Conservation (phyloP, 768 basidiomycete species). For the Boletus fagicola region DNA sequence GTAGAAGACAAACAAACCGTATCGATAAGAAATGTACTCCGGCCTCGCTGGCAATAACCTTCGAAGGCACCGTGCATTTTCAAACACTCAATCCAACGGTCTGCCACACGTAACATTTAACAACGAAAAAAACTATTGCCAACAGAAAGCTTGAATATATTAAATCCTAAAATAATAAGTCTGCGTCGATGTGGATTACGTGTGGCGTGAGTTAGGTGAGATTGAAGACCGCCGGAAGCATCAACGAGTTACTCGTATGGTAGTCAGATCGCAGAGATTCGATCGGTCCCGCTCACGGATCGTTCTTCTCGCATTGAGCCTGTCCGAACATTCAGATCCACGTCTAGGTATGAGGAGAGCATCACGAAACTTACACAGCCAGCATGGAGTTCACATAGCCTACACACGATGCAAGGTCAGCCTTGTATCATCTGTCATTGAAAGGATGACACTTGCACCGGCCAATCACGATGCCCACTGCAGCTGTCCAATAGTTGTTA, state of each 20-base stretch:
- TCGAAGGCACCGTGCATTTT: too few species aligned
- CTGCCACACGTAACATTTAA: too few species aligned
- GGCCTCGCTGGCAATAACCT: too few species aligned
- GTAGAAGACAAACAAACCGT: too few species aligned
- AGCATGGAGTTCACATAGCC: slow-evolving; percentile 20
- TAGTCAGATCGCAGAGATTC: neutral
- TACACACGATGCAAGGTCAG: neutral
- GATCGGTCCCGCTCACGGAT: slow-evolving; percentile 5
- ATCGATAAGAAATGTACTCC: too few species aligned
- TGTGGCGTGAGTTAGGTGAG: neutral
- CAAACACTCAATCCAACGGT: too few species aligned
- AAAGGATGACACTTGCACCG: slow-evolving; percentile 3
- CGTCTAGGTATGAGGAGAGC: neutral
- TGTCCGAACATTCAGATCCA: neutral
- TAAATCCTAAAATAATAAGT: too few species aligned
- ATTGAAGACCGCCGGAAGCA: neutral
- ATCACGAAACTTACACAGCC: slow-evolving; percentile 7
- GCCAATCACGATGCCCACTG: neutral
- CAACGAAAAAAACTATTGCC: too few species aligned
- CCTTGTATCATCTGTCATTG: neutral
- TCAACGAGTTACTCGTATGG: neutral
- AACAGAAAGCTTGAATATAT: neutral
- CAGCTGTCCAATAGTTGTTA: neutral
- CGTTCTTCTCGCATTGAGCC: slow-evolving; percentile 12
- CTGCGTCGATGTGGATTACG: neutral